Evolutionary conservation across 352 stramenopile species (phyloP).

Genomic region (Globisporangium spinosum): DNA sequence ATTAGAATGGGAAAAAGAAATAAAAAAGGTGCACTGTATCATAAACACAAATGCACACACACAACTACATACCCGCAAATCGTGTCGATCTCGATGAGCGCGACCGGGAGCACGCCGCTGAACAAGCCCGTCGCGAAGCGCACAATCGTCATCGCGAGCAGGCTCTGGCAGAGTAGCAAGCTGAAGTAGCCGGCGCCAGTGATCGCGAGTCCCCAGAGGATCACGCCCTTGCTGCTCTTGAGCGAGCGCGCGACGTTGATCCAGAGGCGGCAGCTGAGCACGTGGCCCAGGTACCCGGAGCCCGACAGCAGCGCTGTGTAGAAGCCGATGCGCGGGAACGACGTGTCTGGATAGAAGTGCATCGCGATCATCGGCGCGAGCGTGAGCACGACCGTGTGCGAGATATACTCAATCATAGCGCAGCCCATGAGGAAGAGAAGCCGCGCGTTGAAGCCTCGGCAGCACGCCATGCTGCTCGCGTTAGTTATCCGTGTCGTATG

Average conservation of each 20-base stretch:
- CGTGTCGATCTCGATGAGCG: slow-evolving; percentile 79
- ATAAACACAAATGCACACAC: background rate
- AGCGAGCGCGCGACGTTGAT: slow-evolving; percentile 72
- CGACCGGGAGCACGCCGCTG: slow-evolving; percentile 67
- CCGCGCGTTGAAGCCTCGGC: slow-evolving; percentile 60
- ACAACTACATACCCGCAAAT: slow-evolving; percentile 52
- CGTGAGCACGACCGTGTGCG: slow-evolving; percentile 66
- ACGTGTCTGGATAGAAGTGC: slow-evolving; percentile 75
- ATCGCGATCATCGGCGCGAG: slow-evolving; percentile 68
- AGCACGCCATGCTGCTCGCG: slow-evolving; percentile 36
- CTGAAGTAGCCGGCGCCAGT: slow-evolving; percentile 68
- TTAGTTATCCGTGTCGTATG: background rate
- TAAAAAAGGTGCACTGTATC: background rate
- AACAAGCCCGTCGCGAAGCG: slow-evolving; percentile 74
- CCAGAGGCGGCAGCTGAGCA: slow-evolving; percentile 71
- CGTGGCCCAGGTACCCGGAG: slow-evolving; percentile 63
- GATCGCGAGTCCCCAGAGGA: slow-evolving; percentile 75
- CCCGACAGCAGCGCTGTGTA: slow-evolving; percentile 73
- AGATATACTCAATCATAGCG: slow-evolving; percentile 75
- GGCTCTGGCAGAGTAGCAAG: slow-evolving; percentile 69
- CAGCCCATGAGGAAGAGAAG: slow-evolving; percentile 79
- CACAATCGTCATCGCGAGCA: slow-evolving; percentile 73
- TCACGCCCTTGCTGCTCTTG: slow-evolving; percentile 75
- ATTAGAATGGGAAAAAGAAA: background rate
- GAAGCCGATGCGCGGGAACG: slow-evolving; percentile 68